These are phyloP conservation scores for Mrakia blollopis DNA, from an alignment of 768 basidiomycete species.

Conservation along the genomic window DNA sequence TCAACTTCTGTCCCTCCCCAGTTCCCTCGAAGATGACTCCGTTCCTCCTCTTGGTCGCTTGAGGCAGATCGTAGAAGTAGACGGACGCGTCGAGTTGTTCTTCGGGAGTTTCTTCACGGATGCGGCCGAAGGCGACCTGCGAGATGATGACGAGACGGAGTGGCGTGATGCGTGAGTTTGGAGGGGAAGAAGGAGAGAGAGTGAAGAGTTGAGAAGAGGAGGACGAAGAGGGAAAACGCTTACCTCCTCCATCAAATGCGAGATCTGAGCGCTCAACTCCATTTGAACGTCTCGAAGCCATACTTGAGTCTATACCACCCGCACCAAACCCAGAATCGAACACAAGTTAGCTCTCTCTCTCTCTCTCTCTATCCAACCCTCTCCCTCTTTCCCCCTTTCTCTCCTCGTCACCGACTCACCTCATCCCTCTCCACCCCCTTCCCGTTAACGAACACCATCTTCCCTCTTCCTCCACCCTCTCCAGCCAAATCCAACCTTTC, in stretches of 20 bases:
- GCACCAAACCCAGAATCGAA: neutral
- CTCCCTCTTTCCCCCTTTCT: too few species aligned
- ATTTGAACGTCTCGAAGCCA: constrained; percentile 27
- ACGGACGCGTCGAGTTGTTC: constrained; percentile 54
- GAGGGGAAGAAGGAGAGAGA: neutral
- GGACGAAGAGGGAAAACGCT: neutral
- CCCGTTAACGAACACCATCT: constrained; percentile 24
- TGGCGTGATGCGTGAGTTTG: neutral
- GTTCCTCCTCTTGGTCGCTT: constrained; percentile 66
- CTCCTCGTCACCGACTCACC: neutral
- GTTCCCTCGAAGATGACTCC: constrained; percentile 60
- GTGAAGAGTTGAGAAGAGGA: neutral
- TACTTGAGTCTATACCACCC: neutral
- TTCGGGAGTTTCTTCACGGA: constrained; percentile 48
- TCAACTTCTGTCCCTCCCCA: constrained; percentile 49
- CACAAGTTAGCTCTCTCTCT: neutral
- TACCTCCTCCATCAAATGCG: constrained; percentile 14
- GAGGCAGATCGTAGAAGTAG: constrained; percentile 88
- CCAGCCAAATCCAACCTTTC: constrained; percentile 5
- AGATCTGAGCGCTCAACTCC: constrained; percentile 16
- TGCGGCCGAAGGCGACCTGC: constrained; percentile 6
- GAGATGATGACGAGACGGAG: neutral
- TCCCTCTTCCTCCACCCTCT: neutral
- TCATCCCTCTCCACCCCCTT: constrained; percentile 22
- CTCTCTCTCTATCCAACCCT: neutral